These are phyloP conservation scores for Eucommia ulmoides DNA, from an alignment of 257 asterid genomes.

Conservation along the genomic window DNA sequence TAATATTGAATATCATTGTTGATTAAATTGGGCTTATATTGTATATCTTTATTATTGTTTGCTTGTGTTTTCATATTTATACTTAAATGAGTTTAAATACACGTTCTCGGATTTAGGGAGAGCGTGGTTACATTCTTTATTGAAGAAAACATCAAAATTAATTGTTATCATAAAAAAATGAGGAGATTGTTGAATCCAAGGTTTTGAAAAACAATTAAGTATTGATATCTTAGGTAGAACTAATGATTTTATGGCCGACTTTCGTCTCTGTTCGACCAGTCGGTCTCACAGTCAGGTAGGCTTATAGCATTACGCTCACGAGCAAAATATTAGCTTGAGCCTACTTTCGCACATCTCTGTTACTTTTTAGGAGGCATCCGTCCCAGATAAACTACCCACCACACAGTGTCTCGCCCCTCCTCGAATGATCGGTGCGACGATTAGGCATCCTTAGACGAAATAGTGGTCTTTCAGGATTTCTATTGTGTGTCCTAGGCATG, in stretches of 20 bases:
- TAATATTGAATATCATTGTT: too few species aligned
- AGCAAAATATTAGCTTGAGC: slow-evolving; percentile 9
- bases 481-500: not conserved
- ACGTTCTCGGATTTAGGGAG: too few species aligned
- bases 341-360: slow-evolving; percentile 11
- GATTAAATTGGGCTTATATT: too few species aligned
- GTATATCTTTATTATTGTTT: too few species aligned
- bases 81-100: too few species aligned
- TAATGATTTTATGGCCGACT: not conserved
- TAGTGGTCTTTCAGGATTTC: not conserved
- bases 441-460: not conserved
- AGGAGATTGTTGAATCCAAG: too few species aligned
- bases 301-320: slow-evolving; percentile 12
- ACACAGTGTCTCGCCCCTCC: not conserved
- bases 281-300: slow-evolving; percentile 3
- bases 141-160: too few species aligned
- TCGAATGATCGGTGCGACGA: not conserved
- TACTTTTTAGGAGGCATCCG: slow-evolving; percentile 10
- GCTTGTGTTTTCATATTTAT: too few species aligned
- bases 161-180: too few species aligned
- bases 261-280: not conserved
- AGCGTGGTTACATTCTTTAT: too few species aligned
- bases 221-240: too few species aligned
- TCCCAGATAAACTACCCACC: slow-evolving; percentile 3
- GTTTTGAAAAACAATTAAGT: too few species aligned